These are phyloP conservation scores for Amanita molliuscula DNA, from an alignment of 768 basidiomycete species.

Conservation along the genomic window DNA sequence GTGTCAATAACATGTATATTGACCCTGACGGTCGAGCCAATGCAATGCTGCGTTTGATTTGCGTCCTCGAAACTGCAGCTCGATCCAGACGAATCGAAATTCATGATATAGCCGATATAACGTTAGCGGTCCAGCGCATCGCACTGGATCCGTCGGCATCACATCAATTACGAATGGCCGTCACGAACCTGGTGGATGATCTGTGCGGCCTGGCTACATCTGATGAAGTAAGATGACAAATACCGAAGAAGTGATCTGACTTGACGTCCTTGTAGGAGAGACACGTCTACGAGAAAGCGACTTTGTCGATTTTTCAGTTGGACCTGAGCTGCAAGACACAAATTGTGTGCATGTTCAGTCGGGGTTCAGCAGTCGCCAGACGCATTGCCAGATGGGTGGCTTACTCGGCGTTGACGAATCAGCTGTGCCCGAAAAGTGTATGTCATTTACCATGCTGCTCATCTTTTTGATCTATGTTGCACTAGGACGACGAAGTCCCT, in stretches of 20 bases:
- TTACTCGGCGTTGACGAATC: slow-evolving; percentile 31
- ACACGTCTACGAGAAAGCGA: slow-evolving; percentile 32
- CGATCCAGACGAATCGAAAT: slow-evolving; percentile 24
- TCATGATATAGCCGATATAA: slow-evolving; percentile 36
- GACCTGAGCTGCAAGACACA: slow-evolving; percentile 39
- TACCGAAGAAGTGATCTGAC: background rate
- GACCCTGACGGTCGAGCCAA: background rate
- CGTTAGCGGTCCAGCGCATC: slow-evolving; percentile 41
- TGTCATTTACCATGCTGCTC: slow-evolving; percentile 30
- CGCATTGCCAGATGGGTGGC: slow-evolving; percentile 54
- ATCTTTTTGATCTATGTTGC: background rate
- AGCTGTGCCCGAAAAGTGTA: slow-evolving; percentile 7
- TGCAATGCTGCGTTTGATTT: background rate
- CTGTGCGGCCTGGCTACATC: background rate
- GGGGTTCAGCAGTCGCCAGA: slow-evolving; percentile 36
- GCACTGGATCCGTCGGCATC: slow-evolving; percentile 44
- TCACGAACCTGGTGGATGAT: background rate
- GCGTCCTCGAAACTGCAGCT: slow-evolving; percentile 4
- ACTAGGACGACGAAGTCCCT: slow-evolving; percentile 37
- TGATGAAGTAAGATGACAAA: background rate
- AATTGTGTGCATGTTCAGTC: slow-evolving; percentile 39
- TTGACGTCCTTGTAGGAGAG: slow-evolving; percentile 28
- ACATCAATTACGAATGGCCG: slow-evolving; percentile 20
- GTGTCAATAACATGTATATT: background rate
- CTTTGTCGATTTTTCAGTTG: slow-evolving; percentile 28